Percentiles rank a stretch among this genome's conserved stretches.
phyloP scores from a whole-genome alignment of 228 moss, liverwort and hornwort genomes.

The Sphagnum magellanicum region DNA sequence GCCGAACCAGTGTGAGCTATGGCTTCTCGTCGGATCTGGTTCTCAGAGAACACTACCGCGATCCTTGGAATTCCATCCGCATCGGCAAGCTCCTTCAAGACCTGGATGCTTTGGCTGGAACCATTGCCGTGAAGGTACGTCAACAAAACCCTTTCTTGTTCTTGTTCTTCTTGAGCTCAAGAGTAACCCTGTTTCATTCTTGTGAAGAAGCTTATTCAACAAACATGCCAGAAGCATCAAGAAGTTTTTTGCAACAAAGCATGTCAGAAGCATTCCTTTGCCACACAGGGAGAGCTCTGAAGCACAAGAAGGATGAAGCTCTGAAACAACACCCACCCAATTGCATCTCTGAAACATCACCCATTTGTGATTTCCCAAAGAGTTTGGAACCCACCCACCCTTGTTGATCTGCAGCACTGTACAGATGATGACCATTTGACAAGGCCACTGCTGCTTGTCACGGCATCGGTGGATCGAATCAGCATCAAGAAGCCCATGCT shows the following conservation, averaged over 20 bases:
- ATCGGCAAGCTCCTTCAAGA: slow-evolving; percentile 90
- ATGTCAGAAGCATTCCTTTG: too few relatives aligned
- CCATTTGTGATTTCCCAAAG: too few relatives aligned
- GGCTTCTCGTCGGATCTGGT: slow-evolving; percentile 48
- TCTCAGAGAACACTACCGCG: slow-evolving; percentile 80
- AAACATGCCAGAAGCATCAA: too few relatives aligned
- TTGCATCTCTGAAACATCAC: too few relatives aligned
- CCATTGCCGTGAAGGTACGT: slow-evolving; percentile 80
- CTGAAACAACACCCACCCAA: too few relatives aligned
- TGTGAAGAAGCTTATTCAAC: too few relatives aligned
- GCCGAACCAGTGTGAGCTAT: slow-evolving; percentile 76
- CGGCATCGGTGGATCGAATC: slow-evolving; percentile 94
- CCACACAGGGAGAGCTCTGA: too few relatives aligned
- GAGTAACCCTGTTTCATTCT: neutral
- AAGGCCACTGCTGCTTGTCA: slow-evolving; percentile 81
- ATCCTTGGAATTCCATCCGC: slow-evolving; percentile 75
- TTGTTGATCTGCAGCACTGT: slow-evolving; percentile 54
- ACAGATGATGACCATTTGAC: slow-evolving; percentile 80
- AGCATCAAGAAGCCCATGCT: slow-evolving; percentile 66
- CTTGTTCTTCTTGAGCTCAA: neutral
- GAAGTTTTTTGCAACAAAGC: too few relatives aligned
- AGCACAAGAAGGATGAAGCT: too few relatives aligned
- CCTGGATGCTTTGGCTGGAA: slow-evolving; percentile 90
- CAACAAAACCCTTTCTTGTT: neutral
- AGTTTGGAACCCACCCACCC: too few relatives aligned